Conservation (phyloP, 2,329 filamentous ascomycete species). For the Cercospora sp. region DNA sequence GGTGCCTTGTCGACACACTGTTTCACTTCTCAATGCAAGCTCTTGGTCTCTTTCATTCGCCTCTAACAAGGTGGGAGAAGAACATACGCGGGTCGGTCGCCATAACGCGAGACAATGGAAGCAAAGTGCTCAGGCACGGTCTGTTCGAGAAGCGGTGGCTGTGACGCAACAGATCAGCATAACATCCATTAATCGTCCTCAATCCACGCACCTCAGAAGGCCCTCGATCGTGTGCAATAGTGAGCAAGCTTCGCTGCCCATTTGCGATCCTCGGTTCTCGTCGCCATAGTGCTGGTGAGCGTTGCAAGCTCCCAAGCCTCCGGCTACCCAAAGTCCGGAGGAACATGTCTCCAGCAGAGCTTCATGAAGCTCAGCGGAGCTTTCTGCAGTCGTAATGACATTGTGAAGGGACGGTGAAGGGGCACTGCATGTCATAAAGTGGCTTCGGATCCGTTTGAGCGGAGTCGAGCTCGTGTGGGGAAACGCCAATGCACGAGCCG, state of each 20-base stretch:
- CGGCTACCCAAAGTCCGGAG: constrained; percentile 29
- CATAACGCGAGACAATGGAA: constrained; percentile 62
- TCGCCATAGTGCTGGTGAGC: background rate
- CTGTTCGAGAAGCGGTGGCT: constrained; percentile 67
- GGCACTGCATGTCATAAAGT: constrained; percentile 3
- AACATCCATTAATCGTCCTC: background rate
- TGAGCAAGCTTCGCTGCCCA: constrained; percentile 29
- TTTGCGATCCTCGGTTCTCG: background rate
- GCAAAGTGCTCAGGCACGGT: constrained; percentile 75
- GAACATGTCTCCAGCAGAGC: constrained; percentile 27
- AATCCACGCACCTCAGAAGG: constrained; percentile 33
- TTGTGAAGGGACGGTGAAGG: constrained; percentile 4
- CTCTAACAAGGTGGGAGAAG: background rate
- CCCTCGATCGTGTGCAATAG: constrained; percentile 35
- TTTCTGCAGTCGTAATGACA: background rate
- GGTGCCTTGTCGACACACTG: constrained; percentile 61
- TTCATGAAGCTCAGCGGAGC: constrained; percentile 22
- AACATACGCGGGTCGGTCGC: constrained; percentile 62
- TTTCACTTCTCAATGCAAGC: constrained; percentile 4
- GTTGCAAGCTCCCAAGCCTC: constrained; percentile 12
- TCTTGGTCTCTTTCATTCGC: constrained; percentile 4
- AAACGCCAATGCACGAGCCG: constrained; percentile 4
- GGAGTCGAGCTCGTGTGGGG: constrained; percentile 13
- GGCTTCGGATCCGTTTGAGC: constrained; percentile 8
- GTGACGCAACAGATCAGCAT: constrained; percentile 5